Evolutionary conservation across 192 early-diverging fungal genomes (phyloP).

Genomic region (Coemansia sp.): DNA sequence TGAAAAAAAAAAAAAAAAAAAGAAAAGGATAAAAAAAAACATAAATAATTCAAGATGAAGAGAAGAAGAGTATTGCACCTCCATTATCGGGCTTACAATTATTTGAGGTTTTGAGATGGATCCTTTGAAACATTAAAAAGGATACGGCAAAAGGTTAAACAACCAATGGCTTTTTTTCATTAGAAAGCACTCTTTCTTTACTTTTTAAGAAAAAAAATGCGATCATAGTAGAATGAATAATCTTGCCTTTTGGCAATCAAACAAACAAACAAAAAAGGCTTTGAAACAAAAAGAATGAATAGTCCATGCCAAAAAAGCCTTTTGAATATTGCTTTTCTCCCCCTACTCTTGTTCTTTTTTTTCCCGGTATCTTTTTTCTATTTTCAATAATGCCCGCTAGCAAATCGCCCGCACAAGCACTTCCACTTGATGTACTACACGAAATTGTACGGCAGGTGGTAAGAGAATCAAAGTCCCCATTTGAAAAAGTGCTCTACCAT

Average conservation of each 20-base stretch:
- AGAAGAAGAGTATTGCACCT: too few species aligned
- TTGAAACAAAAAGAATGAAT: neutral
- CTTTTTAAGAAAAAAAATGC: too few species aligned
- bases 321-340: neutral
- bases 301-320: too few species aligned
- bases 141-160: too few species aligned
- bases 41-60: too few species aligned
- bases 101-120: too few species aligned
- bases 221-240: too few species aligned
- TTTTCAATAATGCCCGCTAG: neutral
- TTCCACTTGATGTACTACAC: neutral
- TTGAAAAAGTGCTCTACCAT: neutral
- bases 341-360: neutral
- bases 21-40: neutral
- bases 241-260: too few species aligned
- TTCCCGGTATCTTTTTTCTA: neutral
- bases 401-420: neutral
- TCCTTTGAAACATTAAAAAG: too few species aligned
- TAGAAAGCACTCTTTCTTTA: too few species aligned
- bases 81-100: too few species aligned
- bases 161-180: too few species aligned
- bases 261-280: neutral
- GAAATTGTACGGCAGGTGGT: neutral
- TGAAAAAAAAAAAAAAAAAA: neutral
- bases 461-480: neutral